A percentile compares a stretch with the other conserved stretches of the same genome.
phyloP scores from a whole-genome alignment of 306 rosid genomes.

The Castanopsis chinensis region DNA sequence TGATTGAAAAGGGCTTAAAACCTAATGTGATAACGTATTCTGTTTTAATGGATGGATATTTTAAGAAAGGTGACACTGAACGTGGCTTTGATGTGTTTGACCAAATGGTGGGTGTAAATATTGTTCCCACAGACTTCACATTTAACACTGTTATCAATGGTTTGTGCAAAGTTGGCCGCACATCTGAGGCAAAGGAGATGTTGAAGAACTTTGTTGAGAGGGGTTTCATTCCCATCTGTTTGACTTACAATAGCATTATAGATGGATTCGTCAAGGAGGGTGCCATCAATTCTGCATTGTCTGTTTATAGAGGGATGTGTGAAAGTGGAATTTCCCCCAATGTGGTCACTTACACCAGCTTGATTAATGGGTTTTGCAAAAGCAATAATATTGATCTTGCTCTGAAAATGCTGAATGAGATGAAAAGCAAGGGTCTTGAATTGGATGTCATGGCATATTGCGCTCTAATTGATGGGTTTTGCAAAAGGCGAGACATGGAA shows the following conservation, averaged over 20 bases:
- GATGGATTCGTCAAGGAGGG: constrained; percentile 68
- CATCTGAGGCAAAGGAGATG: constrained; percentile 45
- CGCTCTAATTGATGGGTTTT: constrained; percentile 56
- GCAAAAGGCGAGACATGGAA: constrained; percentile 73
- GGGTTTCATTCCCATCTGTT: constrained; percentile 53
- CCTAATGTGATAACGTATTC: constrained; percentile 57
- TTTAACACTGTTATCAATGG: constrained; percentile 52
- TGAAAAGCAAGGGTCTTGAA: constrained; percentile 55
- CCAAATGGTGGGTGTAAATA: constrained; percentile 54
- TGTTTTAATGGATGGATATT: constrained; percentile 56
- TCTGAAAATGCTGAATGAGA: constrained; percentile 53
- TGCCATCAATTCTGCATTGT: constrained; percentile 45
- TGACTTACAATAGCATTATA: constrained; percentile 65
- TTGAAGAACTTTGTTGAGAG: constrained; percentile 40
- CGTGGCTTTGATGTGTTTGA: constrained; percentile 47
- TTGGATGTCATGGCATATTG: constrained; percentile 58
- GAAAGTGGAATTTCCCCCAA: constrained; percentile 53
- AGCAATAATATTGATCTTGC: constrained; percentile 58
- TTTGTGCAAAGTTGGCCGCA: constrained; percentile 69
- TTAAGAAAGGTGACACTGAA: constrained; percentile 47
- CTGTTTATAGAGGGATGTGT: constrained; percentile 53
- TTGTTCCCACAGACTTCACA: constrained; percentile 51
- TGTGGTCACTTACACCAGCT: constrained; percentile 62
- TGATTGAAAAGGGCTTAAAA: constrained; percentile 52
- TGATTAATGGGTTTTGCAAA: constrained; percentile 64